Evolutionary conservation across 768 basidiomycete species (phyloP).

Genomic region (Trametes cubensis): DNA sequence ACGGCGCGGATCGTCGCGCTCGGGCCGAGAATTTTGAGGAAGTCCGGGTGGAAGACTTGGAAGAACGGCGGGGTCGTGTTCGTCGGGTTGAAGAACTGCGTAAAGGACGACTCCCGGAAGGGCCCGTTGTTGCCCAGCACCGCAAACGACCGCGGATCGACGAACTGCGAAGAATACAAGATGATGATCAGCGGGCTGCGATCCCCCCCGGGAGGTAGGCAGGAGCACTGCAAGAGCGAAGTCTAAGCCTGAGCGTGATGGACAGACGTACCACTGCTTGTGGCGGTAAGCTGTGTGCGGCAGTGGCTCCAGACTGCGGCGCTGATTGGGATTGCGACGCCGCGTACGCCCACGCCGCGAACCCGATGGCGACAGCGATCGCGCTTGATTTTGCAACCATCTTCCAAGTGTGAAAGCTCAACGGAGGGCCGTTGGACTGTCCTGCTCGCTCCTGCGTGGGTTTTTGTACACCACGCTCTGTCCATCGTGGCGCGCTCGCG

Average conservation of each 20-base stretch:
- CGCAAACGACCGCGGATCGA: constrained; percentile 53
- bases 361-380: not conserved
- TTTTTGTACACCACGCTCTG: constrained; percentile 8
- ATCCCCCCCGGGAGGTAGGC: too few relatives aligned
- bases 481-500: constrained; percentile 11
- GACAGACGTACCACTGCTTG: constrained; percentile 21
- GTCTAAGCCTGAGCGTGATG: constrained; percentile 6
- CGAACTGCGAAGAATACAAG: constrained; percentile 41
- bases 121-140: constrained; percentile 50
- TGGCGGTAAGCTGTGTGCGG: constrained; percentile 11
- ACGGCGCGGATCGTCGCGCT: constrained; percentile 61
- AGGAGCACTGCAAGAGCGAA: not conserved
- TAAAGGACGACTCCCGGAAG: constrained; percentile 37
- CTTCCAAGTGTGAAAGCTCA: not conserved
- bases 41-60: constrained; percentile 55
- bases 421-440: not conserved
- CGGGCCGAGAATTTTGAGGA: constrained; percentile 60
- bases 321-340: not conserved
- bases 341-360: constrained; percentile 15
- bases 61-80: constrained; percentile 62
- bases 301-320: not conserved
- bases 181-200: not conserved
- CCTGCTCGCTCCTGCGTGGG: not conserved
- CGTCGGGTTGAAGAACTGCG: constrained; percentile 60
- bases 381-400: constrained; percentile 13